Evolutionary conservation across 2,329 filamentous ascomycete genomes (phyloP), one percentile per base, ranked within the genome.

Genomic region (Arachnomyces sp.): DNA sequence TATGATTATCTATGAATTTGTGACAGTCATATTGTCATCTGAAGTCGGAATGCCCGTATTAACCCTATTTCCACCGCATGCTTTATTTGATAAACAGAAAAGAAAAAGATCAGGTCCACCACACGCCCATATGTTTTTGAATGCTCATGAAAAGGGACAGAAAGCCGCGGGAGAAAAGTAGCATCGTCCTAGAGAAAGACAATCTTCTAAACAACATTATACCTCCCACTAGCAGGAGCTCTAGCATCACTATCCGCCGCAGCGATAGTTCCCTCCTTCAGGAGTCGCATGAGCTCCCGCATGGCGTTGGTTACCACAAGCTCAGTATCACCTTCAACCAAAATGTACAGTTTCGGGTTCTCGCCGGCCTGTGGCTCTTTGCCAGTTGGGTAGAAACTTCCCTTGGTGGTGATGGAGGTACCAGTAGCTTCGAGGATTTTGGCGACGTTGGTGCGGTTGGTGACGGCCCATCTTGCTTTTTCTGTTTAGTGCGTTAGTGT

Each of bases 391-490:
- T 96, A 96, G 62, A 87, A 96, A 45, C 76, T 92, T 50, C 92
- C 92, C 70, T 98, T 98, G 33, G 88, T 95, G 0, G 92, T 98
- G 60, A 98, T 98, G 5, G 87, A 94, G 1, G 89, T 94, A 31
- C 88, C 90, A 0, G 90, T 95, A 7, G 85, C 78, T 57, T 98
- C 92, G 49, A 98, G 74, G 52, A 98, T 95, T 72, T 96, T 98
- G 52, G 90, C 89, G 42, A 98, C 92, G 56, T 98, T 98, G 28
- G 92, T 96, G 49, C 92, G 80, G 63, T 98, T 98, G 30, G 92
- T 98, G 67, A 98, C 92, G 8, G 88, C 90, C 92, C 92, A 98
- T 53, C 92, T 79, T 48, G 92, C 92, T 72, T 95, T 96, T 62
- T 98, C 70, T 72, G 54, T 60, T 51, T 16, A 16, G 28, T 25